Evolutionary conservation across 2,329 filamentous ascomycete species (phyloP).

Genomic region (Colletotrichum horii): DNA sequence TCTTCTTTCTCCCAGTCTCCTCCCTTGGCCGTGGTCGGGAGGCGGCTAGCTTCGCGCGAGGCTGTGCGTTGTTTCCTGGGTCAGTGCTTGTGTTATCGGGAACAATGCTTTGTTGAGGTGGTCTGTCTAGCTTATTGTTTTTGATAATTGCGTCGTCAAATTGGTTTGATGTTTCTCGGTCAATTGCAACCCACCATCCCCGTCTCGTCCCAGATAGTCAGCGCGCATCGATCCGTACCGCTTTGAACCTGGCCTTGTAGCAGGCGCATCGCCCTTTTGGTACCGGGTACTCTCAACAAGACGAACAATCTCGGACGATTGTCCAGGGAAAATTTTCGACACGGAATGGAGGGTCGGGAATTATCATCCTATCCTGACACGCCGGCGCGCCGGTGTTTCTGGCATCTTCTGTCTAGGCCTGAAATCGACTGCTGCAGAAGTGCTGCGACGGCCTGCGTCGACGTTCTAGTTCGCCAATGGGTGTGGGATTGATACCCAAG

Average conservation of each 20-base stretch:
- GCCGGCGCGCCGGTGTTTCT: background rate
- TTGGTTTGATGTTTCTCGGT: background rate
- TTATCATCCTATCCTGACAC: background rate
- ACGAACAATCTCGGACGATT: background rate
- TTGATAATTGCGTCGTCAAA: background rate
- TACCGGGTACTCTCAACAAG: background rate
- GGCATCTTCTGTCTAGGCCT: background rate
- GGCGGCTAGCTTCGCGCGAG: background rate
- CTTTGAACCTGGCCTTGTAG: background rate
- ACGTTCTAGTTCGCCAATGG: background rate
- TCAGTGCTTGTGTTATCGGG: background rate
- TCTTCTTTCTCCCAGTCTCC: background rate
- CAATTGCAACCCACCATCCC: background rate
- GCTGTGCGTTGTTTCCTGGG: constrained; percentile 1
- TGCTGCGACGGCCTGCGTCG: background rate
- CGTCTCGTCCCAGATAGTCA: background rate
- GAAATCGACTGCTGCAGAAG: background rate
- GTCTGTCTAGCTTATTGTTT: background rate
- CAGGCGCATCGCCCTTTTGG: background rate
- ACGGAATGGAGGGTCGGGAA: constrained; percentile 10
- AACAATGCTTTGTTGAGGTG: constrained; percentile 18
- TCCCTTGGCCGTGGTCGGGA: background rate
- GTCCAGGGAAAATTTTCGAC: background rate
- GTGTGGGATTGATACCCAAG: constrained; percentile 11
- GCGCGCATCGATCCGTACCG: background rate